Evolutionary conservation across 164 flowering plant species (phyloP).

Genomic region (Sedum album): DNA sequence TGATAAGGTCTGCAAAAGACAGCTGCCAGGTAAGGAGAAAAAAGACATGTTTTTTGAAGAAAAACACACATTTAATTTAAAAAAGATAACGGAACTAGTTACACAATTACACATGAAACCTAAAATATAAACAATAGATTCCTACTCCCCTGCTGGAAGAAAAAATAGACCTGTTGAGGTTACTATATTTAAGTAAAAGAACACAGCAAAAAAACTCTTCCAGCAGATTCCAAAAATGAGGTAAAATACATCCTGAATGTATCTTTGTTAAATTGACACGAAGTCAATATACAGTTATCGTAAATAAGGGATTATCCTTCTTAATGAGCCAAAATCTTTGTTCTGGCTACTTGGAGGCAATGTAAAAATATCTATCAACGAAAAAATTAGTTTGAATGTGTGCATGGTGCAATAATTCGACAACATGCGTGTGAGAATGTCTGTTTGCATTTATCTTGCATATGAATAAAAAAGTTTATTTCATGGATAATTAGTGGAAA

Average conservation of each 20-base stretch:
- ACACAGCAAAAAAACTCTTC: background rate
- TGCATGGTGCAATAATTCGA: background rate
- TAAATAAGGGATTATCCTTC: background rate
- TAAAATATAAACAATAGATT: too few species aligned
- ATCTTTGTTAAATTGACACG: background rate
- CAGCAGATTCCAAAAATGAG: background rate
- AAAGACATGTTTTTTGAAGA: too few species aligned
- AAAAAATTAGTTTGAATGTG: too few species aligned
- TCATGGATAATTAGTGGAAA: background rate
- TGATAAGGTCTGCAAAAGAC: conserved; percentile 69
- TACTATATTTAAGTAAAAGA: background rate
- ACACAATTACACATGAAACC: too few species aligned
- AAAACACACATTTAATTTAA: too few species aligned
- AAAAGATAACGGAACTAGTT: too few species aligned
- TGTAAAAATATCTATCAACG: too few species aligned
- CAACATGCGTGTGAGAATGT: background rate
- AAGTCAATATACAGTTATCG: background rate
- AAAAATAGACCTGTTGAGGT: background rate
- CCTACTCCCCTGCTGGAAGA: too few species aligned
- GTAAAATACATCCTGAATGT: background rate
- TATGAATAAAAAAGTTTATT: background rate
- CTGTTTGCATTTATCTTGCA: background rate
- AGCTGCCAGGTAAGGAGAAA: background rate
- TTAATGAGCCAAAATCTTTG: background rate
- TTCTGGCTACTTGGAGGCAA: background rate